Conservation (phyloP, 495 filamentous ascomycete species). For the Ramalina peruviana region DNA sequence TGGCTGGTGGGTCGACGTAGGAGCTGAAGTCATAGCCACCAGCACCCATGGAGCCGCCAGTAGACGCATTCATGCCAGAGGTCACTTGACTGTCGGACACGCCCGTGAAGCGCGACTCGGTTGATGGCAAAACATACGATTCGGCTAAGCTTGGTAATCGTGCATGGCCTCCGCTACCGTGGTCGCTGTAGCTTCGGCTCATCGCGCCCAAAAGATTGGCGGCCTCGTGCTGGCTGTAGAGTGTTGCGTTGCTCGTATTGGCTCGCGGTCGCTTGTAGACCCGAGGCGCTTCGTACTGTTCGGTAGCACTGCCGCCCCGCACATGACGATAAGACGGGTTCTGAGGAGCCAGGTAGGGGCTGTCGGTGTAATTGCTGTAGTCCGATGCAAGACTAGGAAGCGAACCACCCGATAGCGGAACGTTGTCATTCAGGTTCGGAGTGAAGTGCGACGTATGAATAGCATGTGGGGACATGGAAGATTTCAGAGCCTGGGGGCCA, state of each 20-base stretch:
- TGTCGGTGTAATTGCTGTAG: constrained; percentile 1
- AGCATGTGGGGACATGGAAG: constrained; percentile 9
- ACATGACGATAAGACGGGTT: not conserved
- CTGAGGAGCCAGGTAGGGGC: not conserved
- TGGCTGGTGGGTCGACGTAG: too few species aligned
- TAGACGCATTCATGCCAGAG: too few species aligned
- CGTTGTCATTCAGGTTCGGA: not conserved
- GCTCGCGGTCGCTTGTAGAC: not conserved
- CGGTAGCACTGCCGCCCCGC: not conserved
- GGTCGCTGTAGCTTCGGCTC: not conserved
- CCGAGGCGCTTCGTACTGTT: not conserved
- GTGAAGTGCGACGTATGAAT: not conserved
- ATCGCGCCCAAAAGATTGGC: not conserved
- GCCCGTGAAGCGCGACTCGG: too few species aligned
- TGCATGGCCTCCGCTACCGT: not conserved
- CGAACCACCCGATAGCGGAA: not conserved
- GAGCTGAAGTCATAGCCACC: too few species aligned
- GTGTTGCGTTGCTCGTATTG: not conserved
- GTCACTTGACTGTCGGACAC: too few species aligned
- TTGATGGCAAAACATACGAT: not conserved
- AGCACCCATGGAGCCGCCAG: too few species aligned
- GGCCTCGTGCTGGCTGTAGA: not conserved
- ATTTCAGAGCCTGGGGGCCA: constrained; percentile 3
- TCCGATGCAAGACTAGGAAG: not conserved
- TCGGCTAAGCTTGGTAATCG: not conserved